A percentile compares a stretch with the other conserved stretches of the same genome.
phyloP scores from a whole-genome alignment of 2,329 filamentous ascomycete species.

The Pestalotiopsis fici region DNA sequence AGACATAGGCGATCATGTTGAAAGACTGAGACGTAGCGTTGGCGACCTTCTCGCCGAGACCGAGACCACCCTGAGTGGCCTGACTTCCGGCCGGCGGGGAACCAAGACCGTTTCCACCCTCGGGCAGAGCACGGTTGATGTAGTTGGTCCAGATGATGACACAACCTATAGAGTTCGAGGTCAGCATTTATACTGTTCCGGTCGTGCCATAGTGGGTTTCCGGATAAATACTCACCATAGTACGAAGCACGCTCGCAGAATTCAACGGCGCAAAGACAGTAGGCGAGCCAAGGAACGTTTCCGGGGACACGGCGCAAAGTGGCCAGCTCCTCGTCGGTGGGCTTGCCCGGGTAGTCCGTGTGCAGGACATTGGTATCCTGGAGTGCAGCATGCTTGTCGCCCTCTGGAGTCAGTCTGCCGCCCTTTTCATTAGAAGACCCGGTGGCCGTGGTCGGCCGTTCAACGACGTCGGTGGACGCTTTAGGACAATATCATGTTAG shows the following conservation, averaged over 20 bases:
- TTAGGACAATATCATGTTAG: not conserved
- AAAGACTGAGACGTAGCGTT: constrained; percentile 54
- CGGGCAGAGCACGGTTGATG: constrained; percentile 60
- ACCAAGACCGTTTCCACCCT: constrained; percentile 48
- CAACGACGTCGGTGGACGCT: not conserved
- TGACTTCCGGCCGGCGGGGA: constrained; percentile 38
- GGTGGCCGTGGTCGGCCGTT: not conserved
- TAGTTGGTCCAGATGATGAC: constrained; percentile 48
- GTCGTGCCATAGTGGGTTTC: not conserved
- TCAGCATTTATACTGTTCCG: not conserved
- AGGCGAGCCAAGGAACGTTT: constrained; percentile 50
- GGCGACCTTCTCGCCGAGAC: constrained; percentile 53
- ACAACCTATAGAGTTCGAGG: constrained; percentile 2
- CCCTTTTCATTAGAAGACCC: not conserved
- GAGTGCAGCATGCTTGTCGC: not conserved
- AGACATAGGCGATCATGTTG: constrained; percentile 56
- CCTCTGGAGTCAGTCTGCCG: not conserved
- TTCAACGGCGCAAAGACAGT: constrained; percentile 59
- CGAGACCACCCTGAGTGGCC: constrained; percentile 57
- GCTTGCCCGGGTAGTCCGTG: constrained; percentile 28
- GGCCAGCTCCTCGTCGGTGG: constrained; percentile 44
- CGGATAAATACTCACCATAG: constrained; percentile 44
- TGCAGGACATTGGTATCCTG: not conserved
- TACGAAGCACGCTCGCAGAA: constrained; percentile 63
- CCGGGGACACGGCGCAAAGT: constrained; percentile 45